Evolutionary conservation across 495 filamentous ascomycete species (phyloP).

Genomic region (Diplogelasinospora grovesii): DNA sequence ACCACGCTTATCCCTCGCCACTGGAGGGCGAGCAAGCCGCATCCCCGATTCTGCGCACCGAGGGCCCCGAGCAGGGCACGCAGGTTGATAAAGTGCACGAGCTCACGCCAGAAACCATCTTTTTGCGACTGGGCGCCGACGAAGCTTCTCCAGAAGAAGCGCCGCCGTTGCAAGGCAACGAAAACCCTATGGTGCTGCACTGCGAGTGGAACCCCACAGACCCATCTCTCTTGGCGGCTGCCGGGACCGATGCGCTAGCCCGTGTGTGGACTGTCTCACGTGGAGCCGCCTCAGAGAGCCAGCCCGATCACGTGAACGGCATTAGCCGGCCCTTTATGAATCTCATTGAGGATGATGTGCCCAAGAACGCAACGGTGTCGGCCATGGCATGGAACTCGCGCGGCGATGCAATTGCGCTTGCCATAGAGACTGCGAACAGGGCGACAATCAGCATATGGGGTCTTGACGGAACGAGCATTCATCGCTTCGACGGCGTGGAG

Average conservation of each 20-base stretch:
- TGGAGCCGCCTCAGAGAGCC: constrained; percentile 40
- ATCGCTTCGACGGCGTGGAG: constrained; percentile 40
- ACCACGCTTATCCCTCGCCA: constrained; percentile 51
- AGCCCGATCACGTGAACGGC: constrained; percentile 38
- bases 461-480: constrained; percentile 45
- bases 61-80: constrained; percentile 62
- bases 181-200: constrained; percentile 54
- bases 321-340: constrained; percentile 25
- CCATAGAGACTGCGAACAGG: constrained; percentile 54
- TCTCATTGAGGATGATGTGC: constrained; percentile 40
- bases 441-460: constrained; percentile 65
- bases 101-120: constrained; percentile 57
- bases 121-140: constrained; percentile 54
- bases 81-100: constrained; percentile 62
- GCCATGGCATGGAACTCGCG: constrained; percentile 67
- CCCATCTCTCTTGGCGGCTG: constrained; percentile 65
- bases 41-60: constrained; percentile 51
- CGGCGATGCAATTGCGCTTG: constrained; percentile 62
- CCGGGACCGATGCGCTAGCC: constrained; percentile 70
- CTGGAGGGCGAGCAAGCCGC: constrained; percentile 47
- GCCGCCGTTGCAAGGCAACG: constrained; percentile 28
- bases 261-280: constrained; percentile 67
- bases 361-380: constrained; percentile 43
- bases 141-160: constrained; percentile 39
- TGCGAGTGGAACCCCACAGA: constrained; percentile 73